Evolutionary conservation across 108 stramenopile genomes (phyloP).

Genomic region (Conticribra guillardii): DNA sequence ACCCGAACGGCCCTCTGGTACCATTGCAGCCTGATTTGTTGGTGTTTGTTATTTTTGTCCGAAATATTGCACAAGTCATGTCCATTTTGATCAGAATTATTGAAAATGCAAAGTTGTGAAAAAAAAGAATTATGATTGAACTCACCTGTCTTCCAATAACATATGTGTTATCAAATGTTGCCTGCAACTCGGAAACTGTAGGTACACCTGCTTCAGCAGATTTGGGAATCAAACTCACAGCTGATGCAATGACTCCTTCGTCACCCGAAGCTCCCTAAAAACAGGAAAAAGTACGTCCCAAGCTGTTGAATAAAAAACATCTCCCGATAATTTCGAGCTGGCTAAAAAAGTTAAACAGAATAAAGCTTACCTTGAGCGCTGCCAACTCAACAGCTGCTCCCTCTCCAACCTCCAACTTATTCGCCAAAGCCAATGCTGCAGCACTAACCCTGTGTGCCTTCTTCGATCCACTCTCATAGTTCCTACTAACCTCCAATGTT

Average conservation of each 20-base stretch:
- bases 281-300: too few species aligned
- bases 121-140: background rate
- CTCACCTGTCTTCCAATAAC: constrained; percentile 56
- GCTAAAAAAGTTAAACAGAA: too few species aligned
- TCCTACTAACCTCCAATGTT: constrained; percentile 57
- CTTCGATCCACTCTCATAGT: constrained; percentile 64
- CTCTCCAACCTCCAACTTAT: constrained; percentile 65
- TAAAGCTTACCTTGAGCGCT: constrained; percentile 66
- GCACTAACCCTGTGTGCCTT: constrained; percentile 77
- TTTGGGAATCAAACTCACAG: constrained; percentile 55
- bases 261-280: constrained; percentile 63
- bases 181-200: constrained; percentile 79
- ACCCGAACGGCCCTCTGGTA: constrained; percentile 71
- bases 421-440: constrained; percentile 75
- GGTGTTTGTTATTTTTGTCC: too few species aligned
- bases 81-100: too few species aligned
- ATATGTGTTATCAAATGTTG: constrained; percentile 68
- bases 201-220: constrained; percentile 62
- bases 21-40: constrained; percentile 56
- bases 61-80: too few species aligned
- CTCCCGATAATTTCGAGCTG: too few species aligned
- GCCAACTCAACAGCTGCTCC: constrained; percentile 65
- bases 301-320: too few species aligned
- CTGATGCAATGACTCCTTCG: constrained; percentile 64
- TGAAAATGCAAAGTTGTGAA: background rate